Evolutionary conservation across 2,329 filamentous ascomycete species (phyloP), one percentile per base, ranked within the genome.

Genomic region (Xylariaceae sp.): DNA sequence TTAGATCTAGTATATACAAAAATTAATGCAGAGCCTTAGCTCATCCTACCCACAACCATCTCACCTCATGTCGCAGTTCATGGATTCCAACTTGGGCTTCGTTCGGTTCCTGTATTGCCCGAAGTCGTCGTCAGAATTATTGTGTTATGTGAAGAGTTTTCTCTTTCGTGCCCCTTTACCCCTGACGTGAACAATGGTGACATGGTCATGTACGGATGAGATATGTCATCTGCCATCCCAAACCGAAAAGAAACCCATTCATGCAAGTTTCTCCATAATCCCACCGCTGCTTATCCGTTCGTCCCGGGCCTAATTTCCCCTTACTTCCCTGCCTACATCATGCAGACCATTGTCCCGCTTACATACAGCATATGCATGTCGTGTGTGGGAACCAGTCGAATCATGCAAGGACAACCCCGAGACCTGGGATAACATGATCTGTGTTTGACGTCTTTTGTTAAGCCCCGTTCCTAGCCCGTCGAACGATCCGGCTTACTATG

Each of bases 381-480:
- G 17, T 42, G 13, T 13, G 37, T 42, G 9, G 37, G 37, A 10
- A 42, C 13, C 47, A 18, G 15, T 15, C 18, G 48, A 15, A 50
- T 18, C 8, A 7, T 45, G 13, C 35, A 58, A 50, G 44, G 50
- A 42, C 23, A 23, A 56, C 37, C 56, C 51, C 42, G 30, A 52
- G 13, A 10, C 10, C 37, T 45, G 51, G 54, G 59, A 50, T 30
- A 37, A 2, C 49, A 57, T 63, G 56, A 63, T 50, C 47, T 23
- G 17, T 51, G 34, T 23, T 54, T 63, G 55, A 61, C 61, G 58
- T 61, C 53, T 52, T 45, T 15, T n/a, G 10, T 15, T 1, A 2
- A 3, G 2, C 42, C 42, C n/a, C 13, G 10, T n/a, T 30, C 17
- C 35, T 9, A 53, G 45, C 49, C 23, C 49, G 34, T 18, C 17